These are phyloP conservation scores for Termitomyces sp. DNA, from an alignment of 768 basidiomycete genomes.

Conservation along the genomic window DNA sequence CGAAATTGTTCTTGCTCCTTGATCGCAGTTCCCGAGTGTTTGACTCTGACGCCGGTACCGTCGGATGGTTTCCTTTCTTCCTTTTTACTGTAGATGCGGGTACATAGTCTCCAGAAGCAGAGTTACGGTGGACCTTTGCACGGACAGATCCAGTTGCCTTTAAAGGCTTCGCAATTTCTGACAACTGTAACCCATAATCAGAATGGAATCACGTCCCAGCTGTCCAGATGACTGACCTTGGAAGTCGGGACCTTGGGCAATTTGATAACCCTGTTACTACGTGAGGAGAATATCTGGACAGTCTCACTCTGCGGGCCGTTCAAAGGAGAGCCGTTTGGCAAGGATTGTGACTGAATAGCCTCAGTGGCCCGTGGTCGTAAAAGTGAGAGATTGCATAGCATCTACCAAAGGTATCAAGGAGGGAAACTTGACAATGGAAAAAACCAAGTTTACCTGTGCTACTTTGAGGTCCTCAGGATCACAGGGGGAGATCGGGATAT, in stretches of 20 bases:
- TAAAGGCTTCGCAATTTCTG: constrained; percentile 7
- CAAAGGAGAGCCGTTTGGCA: constrained; percentile 13
- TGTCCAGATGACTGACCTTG: constrained; percentile 9
- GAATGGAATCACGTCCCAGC: not conserved
- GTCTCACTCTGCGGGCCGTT: constrained; percentile 24
- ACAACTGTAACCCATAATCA: not conserved
- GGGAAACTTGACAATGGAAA: not conserved
- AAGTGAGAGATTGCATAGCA: constrained; percentile 32
- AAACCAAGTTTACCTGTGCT: constrained; percentile 41
- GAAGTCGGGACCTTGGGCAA: constrained; percentile 8
- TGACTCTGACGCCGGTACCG: constrained; percentile 17
- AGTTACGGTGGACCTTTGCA: constrained; percentile 14
- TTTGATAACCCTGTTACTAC: constrained; percentile 12
- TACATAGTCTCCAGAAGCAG: constrained; percentile 23
- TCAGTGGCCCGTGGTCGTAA: constrained; percentile 10
- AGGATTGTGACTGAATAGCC: constrained; percentile 1
- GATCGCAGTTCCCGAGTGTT: constrained; percentile 41
- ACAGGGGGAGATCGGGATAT: constrained; percentile 19
- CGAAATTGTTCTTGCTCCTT: constrained; percentile 32
- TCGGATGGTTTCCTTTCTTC: constrained; percentile 25
- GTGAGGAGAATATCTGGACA: constrained; percentile 15
- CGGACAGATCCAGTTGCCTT: constrained; percentile 12
- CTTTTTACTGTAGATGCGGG: constrained; percentile 32
- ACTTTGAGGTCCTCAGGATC: constrained; percentile 48
- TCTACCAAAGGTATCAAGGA: constrained; percentile 18